A percentile compares a stretch with the other conserved stretches of the same genome.
Conservation (phyloP, 345 rosid genomes). For the Conringia planisiliqua region DNA sequence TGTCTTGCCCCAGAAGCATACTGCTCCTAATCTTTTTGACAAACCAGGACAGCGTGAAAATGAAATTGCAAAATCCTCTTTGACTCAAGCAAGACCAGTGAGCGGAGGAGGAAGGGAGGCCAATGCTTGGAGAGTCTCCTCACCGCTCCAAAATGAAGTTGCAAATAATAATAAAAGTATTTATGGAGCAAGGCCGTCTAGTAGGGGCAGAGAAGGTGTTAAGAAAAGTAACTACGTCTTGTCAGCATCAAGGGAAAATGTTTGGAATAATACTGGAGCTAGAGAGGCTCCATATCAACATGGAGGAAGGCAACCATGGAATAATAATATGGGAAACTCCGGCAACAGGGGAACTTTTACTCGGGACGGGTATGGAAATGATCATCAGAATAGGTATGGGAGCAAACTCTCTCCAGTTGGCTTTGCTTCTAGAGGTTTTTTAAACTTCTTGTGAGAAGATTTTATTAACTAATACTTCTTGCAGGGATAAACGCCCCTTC, state of each 20-base stretch:
- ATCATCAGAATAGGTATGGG: conserved; percentile 51
- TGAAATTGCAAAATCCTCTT: conserved; percentile 57
- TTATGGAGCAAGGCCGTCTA: conserved; percentile 44
- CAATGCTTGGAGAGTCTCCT: conserved; percentile 66
- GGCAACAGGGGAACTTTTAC: conserved; percentile 43
- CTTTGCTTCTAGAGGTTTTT: conserved; percentile 42
- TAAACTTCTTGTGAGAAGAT: conserved; percentile 46
- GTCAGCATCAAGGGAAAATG: conserved; percentile 47
- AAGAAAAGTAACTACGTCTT: conserved; percentile 49
- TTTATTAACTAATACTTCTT: conserved; percentile 40
- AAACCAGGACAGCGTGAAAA: conserved; percentile 60
- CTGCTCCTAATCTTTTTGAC: conserved; percentile 45
- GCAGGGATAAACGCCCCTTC: conserved; percentile 58
- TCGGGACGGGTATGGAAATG: conserved; percentile 49
- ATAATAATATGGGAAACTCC: conserved; percentile 40
- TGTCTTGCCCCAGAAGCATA: conserved; percentile 58
- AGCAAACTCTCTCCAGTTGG: conserved; percentile 40
- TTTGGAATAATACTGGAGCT: conserved; percentile 49
- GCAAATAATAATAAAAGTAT: conserved; percentile 42
- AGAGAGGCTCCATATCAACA: conserved; percentile 56
- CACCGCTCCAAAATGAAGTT: conserved; percentile 54
- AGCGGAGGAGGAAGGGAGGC: conserved; percentile 75
- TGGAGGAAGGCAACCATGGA: conserved; percentile 68
- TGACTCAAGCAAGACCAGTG: conserved; percentile 50
- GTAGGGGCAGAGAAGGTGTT: conserved; percentile 48